A percentile compares a stretch with the other conserved stretches of the same genome.
phyloP scores from a whole-genome alignment of 345 rosid genomes.

The Arabis hirsuta region DNA sequence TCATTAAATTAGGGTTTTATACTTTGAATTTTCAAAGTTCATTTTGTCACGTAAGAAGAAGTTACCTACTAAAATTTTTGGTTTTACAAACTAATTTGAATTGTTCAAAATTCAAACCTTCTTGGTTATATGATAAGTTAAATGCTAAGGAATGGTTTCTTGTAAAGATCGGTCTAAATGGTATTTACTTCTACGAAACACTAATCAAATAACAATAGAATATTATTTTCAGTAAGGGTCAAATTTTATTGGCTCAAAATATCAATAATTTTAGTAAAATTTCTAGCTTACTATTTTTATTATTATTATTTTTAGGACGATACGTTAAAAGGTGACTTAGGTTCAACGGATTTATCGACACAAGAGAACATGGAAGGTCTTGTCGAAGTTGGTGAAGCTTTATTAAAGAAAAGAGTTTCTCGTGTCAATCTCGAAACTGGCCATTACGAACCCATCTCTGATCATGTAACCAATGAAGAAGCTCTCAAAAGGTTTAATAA shows the following conservation, averaged over 20 bases:
- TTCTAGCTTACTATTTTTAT: neutral
- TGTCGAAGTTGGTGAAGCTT: constrained; percentile 57
- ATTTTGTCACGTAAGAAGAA: neutral
- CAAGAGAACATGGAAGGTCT: constrained; percentile 61
- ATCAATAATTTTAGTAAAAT: neutral
- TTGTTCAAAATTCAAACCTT: neutral
- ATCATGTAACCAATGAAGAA: constrained; percentile 51
- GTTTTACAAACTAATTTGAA: neutral
- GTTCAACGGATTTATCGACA: constrained; percentile 68
- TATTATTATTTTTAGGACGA: constrained; percentile 54
- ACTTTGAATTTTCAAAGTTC: neutral
- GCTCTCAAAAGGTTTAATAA: constrained; percentile 55
- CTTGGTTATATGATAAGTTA: constrained; percentile 2
- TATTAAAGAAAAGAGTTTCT: constrained; percentile 62
- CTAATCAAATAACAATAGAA: neutral
- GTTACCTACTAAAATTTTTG: neutral
- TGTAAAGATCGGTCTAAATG: neutral
- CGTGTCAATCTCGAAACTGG: constrained; percentile 70
- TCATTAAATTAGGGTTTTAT: neutral
- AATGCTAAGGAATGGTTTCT: constrained; percentile 1
- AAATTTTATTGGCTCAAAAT: constrained; percentile 11
- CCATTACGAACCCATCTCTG: constrained; percentile 45
- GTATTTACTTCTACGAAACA: constrained; percentile 35
- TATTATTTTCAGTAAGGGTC: constrained; percentile 15
- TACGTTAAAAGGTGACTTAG: constrained; percentile 54